Evolutionary conservation across 352 stramenopile genomes (phyloP), one percentile per base, ranked within the genome.

Genomic region (Phytophthora melonis): DNA sequence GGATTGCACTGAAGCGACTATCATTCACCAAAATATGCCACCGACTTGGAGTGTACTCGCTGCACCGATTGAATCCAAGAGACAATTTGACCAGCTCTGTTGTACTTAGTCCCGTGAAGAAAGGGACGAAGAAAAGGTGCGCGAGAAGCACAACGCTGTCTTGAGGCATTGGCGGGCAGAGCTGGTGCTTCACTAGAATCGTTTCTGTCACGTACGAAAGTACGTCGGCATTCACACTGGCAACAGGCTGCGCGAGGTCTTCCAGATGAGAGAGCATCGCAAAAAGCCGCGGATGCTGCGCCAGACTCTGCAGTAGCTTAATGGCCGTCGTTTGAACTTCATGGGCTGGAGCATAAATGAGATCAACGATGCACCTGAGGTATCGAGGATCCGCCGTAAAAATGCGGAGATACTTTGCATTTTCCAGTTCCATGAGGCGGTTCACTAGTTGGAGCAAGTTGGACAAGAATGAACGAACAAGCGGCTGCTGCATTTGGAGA

Each of bases 31-130:
- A 27, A 19, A 75, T 34, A 16, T 52, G 21, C 63, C 56, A 67
- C 6, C 16, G 19, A 7, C 45, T 36, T 63, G 36, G 23, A 55
- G 16, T 19, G 25, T 19, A n/a, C 36, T 71, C 57, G 8, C 23
- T 53, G 54, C 66, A 74, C 5, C 27, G 50, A 41, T 54, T 69
- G 30, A 81, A 81, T 5, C 74, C 63, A 36, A 83, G 34, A 14
- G 74, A 77, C 0, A 83, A 18, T 39, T 74, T 72, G 11, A 81
- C 63, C 8, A 83, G 30, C 52, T 81, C 74, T 5, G 66, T 41
- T 16, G 27, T 68, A 11, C 41, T 74, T 1, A 83, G 53, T 18
- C 81, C 77, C 14, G 68, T 53, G 47, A 83, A 81, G 47, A 79
- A 75, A 2, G 77, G 74, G 21, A 83, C 14, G 21, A 75, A 74